Base-by-base conservation (phyloP, 1,284 basidiomycete genomes). In the Meripilus lineatus region DNA sequence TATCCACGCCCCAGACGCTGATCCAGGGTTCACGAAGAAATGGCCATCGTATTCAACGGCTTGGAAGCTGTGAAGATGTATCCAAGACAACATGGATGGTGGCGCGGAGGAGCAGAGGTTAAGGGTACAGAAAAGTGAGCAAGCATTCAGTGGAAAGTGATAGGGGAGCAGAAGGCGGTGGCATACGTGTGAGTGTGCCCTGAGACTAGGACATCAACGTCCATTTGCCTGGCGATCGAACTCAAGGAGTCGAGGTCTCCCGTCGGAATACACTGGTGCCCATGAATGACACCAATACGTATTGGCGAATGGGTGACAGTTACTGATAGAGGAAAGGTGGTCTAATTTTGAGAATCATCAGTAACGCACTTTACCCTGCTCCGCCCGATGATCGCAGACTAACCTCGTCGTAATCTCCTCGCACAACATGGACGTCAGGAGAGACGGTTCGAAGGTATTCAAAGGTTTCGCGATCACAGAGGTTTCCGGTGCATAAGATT, bases 381-480 rank as follows among this genome's bases (percentile, higher is more conserved):
- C 13, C 30, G n/a, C 18, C 20, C 40, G 22, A 25, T 32, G n/a
- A n/a, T n/a, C n/a, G n/a, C n/a, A n/a, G 4, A 59, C 72, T 51
- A 57, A 91, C 90, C 72, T 98, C 94, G 62, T 99, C 95, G 58
- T 91, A 97, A 65, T 99, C 96, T 2, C 96, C 95, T 54, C 84
- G 76, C 4, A 96, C 95, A 32, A 93, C 85, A 56, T 92, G 80
- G 5, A 99, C 89, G 58, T 98, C 96, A 7, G 89, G 84, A n/a
- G 91, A 87, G 18, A 99, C 89, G n/a, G 90, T 93, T 46, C 92
- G 75, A n/a, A 99, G 74, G 68, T 97, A 99, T 58, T 98, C 95
- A 59, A 89, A 93, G 10, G 95, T 99, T 68, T 97, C 95, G 57
- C 88, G 85, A 69, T 99, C 96, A 64, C 93, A 96, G 11, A 98